Evolutionary conservation across 1,139 yeast genomes (phyloP).

Genomic region (Pichia sp.): DNA sequence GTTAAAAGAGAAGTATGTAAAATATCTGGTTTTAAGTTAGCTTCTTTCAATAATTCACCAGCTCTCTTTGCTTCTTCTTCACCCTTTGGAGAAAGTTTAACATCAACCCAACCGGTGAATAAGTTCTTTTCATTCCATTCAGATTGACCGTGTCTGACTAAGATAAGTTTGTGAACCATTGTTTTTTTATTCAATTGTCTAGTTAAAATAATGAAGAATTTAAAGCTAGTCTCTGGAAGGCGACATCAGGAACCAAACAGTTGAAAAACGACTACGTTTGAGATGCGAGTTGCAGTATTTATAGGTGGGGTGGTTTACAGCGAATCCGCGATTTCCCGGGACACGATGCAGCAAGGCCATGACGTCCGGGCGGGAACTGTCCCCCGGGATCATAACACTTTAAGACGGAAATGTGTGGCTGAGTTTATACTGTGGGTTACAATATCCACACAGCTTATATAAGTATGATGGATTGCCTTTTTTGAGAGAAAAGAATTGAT

Average conservation of each 20-base stretch:
- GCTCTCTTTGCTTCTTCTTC: slow-evolving; percentile 88
- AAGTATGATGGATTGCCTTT: too few relatives aligned
- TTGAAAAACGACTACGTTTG: background rate
- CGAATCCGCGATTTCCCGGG: background rate
- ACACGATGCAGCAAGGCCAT: background rate
- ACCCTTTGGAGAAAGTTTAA: slow-evolving; percentile 77
- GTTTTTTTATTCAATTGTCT: background rate
- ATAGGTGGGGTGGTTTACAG: background rate
- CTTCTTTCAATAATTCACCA: slow-evolving; percentile 86
- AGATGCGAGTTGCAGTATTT: background rate
- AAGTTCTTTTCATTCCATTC: slow-evolving; percentile 98
- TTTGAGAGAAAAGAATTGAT: too few relatives aligned
- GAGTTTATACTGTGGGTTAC: too few relatives aligned
- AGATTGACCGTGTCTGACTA: slow-evolving; percentile 97
- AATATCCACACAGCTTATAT: too few relatives aligned
- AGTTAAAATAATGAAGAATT: background rate
- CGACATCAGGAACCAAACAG: too few relatives aligned
- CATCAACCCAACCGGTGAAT: slow-evolving; percentile 99
- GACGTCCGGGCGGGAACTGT: slow-evolving; percentile 1
- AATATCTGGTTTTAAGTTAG: slow-evolving; percentile 77
- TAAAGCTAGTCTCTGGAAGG: background rate
- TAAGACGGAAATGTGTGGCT: too few relatives aligned
- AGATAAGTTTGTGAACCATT: slow-evolving; percentile 60
- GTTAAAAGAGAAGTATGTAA: slow-evolving; percentile 87
- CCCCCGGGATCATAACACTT: background rate